Evolutionary conservation across 805 yeast species (phyloP), one percentile per base, ranked within the genome.

Genomic region (Cyberlindnera xishuangbannaensis): DNA sequence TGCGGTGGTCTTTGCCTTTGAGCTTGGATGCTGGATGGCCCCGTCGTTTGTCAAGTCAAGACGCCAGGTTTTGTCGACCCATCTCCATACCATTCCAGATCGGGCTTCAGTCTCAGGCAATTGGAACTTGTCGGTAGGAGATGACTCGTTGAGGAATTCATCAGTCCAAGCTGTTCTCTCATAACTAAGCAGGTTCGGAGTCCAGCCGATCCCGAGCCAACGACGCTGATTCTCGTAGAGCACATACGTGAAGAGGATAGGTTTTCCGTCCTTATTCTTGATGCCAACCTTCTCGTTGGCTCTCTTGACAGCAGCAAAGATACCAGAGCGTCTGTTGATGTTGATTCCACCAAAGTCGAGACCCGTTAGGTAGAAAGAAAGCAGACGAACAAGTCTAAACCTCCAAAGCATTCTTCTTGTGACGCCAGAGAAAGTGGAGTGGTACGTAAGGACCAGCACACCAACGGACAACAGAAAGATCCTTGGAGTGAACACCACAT

Each of bases 121-220:
- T 54, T 78, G 76, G 59, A 90, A 90, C 14, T 69, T 61, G 6
- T 82, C 92, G 14, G 88, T 79, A 7, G 87, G 67, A 6, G 82
- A 76, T 1, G 85, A 73, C 54, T 87, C 95, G 57, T 88, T 90
- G 42, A 87, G 65, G 52, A 87, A 88, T 56, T 88, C 97, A 55
- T 90, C 98, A 0, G 97, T 88, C 97, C 97, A 90, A 4, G 97
- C 81, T 0, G 95, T 79, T 53, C 98, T 73, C 61, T 90, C 98
- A 54, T 90, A 90, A 31, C 94, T 80, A 41, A 92, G 68, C 54
- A 92, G 67, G 52, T 87, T 87, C 12, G 94, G 69, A 0, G 97
- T 90, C 98, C 98, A 90, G 10, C 98, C 98, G 48, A 90, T 84
- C 11, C 97, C 97, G 25, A 90, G 67, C 98, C 98, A 90, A 50